Evolutionary conservation across 257 asterid genomes (phyloP), one percentile per base, ranked within the genome.

Genomic region (Solanum boliviense): DNA sequence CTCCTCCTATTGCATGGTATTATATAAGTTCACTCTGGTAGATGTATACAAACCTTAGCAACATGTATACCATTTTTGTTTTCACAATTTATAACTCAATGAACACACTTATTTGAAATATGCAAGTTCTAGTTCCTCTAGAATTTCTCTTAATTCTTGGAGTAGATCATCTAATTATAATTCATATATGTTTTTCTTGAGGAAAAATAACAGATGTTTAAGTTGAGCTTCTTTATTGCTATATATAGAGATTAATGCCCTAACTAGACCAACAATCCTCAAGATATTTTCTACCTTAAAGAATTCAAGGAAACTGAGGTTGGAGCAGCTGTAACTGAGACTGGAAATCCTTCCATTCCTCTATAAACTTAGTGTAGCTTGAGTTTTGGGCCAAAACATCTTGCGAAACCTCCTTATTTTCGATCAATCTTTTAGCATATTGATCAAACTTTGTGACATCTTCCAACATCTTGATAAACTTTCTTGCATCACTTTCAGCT

Each of bases 381-480:
- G 99, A 96, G 87, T 96, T 92, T 83, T 90, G 91, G 0, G 96
- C 96, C 79, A 96, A 78, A 36, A 96, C 99, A 90, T 96, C 98
- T 20, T 41, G 44, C 10, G 98, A 96, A 39, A 96, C 96, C 91
- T 94, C 99, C 90, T 93, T 96, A 87, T 92, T 92, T 58, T 92
- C 93, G 27, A 96, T 89, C 97, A 95, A 86, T 58, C 85, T 88
- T 25, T 84, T 84, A 2, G 98, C 96, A 87, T 96, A 95, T 58
- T 91, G 89, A 46, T 96, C 95, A 79, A 95, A 96, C 88, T 84
- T 88, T 56, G 88, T 92, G 25, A 95, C 90, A 79, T 91, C 93
- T 73, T 91, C 95, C 89, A 88, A 27, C 82, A 91, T 60, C 70
- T 84, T 27, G 60, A 72, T 48, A 38, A 60, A 91, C 5, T 84